Conservation (phyloP, 495 filamentous ascomycete genomes). For the Rusavskia elegans region DNA sequence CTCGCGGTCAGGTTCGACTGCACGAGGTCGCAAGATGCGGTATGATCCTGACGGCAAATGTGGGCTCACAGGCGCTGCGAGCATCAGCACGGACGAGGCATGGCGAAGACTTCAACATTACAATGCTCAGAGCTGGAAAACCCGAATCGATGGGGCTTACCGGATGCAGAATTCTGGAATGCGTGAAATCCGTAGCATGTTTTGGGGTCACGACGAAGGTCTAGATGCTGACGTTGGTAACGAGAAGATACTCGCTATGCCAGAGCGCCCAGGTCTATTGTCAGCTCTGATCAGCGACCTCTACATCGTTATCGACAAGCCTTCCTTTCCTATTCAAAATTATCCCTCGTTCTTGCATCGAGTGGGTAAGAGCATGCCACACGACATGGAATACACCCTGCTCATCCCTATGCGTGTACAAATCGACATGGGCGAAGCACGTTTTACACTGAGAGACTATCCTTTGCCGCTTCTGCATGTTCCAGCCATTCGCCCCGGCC, state of each 20-base stretch:
- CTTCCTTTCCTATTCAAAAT: conserved; percentile 69
- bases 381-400: conserved; percentile 74
- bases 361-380: conserved; percentile 91
- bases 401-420: conserved; percentile 82
- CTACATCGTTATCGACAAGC: conserved; percentile 77
- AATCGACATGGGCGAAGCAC: conserved; percentile 81
- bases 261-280: conserved; percentile 75
- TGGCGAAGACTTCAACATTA: conserved; percentile 56
- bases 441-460: conserved; percentile 76
- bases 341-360: conserved; percentile 68
- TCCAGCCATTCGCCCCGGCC: conserved; percentile 61
- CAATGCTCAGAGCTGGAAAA: conserved; percentile 86
- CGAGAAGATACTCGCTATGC: conserved; percentile 75
- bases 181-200: conserved; percentile 61
- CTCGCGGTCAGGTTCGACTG: conserved; percentile 9
- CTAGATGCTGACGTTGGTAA: conserved; percentile 66
- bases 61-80: conserved; percentile 49
- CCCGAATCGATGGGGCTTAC: conserved; percentile 66
- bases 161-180: conserved; percentile 53
- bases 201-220: conserved; percentile 71
- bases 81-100: conserved; percentile 58
- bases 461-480: conserved; percentile 86
- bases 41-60: conserved; percentile 69
- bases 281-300: conserved; percentile 68
- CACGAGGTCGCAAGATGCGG: conserved; percentile 33